A percentile compares a stretch with the other conserved stretches of the same genome.
Evolutionary conservation across 78 protist genomes (phyloP).

Genomic region (slime mould (Dictyostelium discoideum)): DNA sequence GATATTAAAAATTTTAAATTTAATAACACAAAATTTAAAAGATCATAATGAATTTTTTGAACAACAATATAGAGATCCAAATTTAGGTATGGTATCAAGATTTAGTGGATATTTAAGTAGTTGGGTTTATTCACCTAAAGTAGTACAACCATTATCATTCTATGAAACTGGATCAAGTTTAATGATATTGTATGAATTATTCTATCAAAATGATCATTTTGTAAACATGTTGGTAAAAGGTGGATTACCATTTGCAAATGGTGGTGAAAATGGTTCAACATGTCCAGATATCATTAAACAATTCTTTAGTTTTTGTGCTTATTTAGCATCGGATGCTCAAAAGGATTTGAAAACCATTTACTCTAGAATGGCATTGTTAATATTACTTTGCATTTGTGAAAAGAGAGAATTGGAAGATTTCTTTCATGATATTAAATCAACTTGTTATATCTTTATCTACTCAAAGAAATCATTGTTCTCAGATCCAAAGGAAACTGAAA

Average conservation of each 20-base stretch:
- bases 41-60: slow-evolving; percentile 49
- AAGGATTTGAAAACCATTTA: slow-evolving; percentile 38
- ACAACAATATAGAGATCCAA: slow-evolving; percentile 59
- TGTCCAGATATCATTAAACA: slow-evolving; percentile 59
- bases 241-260: background rate
- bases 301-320: slow-evolving; percentile 32
- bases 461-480: slow-evolving; percentile 62
- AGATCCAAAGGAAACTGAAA: slow-evolving; percentile 72
- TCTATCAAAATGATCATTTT: slow-evolving; percentile 63
- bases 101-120: slow-evolving; percentile 73
- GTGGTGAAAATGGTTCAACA: background rate
- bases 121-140: slow-evolving; percentile 66
- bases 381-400: slow-evolving; percentile 22
- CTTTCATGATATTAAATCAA: slow-evolving; percentile 62
- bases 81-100: slow-evolving; percentile 20
- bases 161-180: slow-evolving; percentile 42
- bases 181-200: slow-evolving; percentile 50
- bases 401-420: slow-evolving; percentile 48
- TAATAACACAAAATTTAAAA: background rate
- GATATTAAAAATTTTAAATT: background rate
- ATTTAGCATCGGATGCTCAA: slow-evolving; percentile 32
- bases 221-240: slow-evolving; percentile 9
- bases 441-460: slow-evolving; percentile 58
- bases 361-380: slow-evolving; percentile 19
- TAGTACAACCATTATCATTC: slow-evolving; percentile 5